phyloP scores from a whole-genome alignment of 352 stramenopile genomes.

The Pythium angustatum region DNA sequence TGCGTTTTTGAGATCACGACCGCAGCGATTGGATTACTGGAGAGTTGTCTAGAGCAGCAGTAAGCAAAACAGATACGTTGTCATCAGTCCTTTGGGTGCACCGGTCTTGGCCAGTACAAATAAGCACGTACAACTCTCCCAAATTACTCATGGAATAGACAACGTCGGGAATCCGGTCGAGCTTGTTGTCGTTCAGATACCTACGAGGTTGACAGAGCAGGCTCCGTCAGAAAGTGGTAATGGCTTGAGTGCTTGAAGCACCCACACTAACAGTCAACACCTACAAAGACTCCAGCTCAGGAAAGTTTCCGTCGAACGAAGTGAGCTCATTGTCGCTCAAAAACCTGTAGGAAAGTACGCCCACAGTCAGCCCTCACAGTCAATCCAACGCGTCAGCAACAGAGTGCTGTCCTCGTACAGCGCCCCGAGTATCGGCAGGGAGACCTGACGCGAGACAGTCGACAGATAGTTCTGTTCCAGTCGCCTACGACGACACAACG shows the following conservation, averaged over 20 bases:
- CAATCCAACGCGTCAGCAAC: too few relatives aligned
- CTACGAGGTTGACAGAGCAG: too few relatives aligned
- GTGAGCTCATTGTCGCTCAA: background rate
- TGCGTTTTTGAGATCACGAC: background rate
- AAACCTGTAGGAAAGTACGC: background rate
- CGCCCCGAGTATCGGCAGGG: background rate
- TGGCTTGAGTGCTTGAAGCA: too few relatives aligned
- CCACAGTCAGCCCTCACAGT: too few relatives aligned
- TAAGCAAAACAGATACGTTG: too few relatives aligned
- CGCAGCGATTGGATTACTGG: background rate
- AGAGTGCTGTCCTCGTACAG: too few relatives aligned
- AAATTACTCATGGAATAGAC: constrained; percentile 5
- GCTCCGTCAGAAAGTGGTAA: background rate
- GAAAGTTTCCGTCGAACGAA: background rate
- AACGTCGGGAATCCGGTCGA: background rate
- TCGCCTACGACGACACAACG: background rate
- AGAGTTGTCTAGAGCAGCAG: background rate
- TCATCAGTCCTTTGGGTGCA: background rate
- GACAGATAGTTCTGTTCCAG: constrained; percentile 10
- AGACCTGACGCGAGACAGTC: background rate
- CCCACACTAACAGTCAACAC: too few relatives aligned
- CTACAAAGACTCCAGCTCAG: background rate
- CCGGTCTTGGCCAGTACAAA: background rate
- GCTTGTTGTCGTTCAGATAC: constrained; percentile 10
- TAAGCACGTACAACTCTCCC: background rate